phyloP scores from a whole-genome alignment of 78 protist species.

The Guillardia theta region DNA sequence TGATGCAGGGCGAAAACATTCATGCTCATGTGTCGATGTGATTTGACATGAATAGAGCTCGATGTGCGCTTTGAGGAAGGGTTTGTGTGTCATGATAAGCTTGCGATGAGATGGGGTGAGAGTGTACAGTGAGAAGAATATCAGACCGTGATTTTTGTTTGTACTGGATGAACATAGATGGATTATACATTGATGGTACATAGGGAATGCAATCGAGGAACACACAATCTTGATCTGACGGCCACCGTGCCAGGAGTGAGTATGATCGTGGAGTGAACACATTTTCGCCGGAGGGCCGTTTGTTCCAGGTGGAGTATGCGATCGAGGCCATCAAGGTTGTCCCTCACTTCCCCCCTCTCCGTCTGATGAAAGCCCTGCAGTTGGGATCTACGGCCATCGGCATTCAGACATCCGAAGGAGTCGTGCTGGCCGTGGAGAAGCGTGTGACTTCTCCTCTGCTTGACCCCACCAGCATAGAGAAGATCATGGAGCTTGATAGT shows the following conservation, averaged over 20 bases:
- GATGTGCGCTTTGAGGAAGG: no score
- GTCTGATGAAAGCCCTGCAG: slow-evolving; percentile 45
- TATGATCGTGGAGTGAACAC: slow-evolving; percentile 99
- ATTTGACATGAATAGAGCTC: no score
- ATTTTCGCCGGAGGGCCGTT: slow-evolving; percentile 99
- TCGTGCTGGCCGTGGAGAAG: slow-evolving; percentile 96
- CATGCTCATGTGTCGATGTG: no score
- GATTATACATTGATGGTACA: no score
- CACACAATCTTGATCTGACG: no score
- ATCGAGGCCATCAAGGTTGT: slow-evolving; percentile 97
- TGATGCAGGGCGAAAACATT: no score
- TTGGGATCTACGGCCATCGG: slow-evolving; percentile 97
- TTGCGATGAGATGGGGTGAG: no score
- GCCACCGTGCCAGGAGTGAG: slow-evolving; percentile 89
- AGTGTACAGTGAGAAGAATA: no score
- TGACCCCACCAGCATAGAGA: slow-evolving; percentile 84
- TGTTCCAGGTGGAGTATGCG: slow-evolving; percentile 95
- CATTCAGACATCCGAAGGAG: slow-evolving; percentile 96
- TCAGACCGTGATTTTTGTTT: no score
- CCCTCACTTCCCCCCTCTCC: neutral
- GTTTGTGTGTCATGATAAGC: no score
- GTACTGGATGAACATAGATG: no score
- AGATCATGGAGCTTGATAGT: slow-evolving; percentile 77
- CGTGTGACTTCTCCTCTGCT: slow-evolving; percentile 91
- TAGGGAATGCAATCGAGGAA: no score